phyloP scores from a whole-genome alignment of 257 asterid genomes.

The Solanum neorickii region DNA sequence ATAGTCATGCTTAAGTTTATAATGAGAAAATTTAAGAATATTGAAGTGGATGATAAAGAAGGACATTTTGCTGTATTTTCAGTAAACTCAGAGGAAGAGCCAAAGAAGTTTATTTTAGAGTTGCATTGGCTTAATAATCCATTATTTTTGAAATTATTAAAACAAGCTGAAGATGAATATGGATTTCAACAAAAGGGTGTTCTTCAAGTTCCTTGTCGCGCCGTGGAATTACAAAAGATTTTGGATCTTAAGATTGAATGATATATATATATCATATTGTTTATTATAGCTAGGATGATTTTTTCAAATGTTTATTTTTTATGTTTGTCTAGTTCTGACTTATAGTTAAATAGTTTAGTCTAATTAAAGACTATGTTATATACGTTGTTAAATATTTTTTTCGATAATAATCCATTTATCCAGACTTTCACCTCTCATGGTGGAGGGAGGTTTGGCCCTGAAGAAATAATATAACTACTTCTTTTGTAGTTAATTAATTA shows the following conservation, averaged over 20 bases:
- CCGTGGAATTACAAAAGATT: constrained; percentile 14
- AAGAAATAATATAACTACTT: neutral
- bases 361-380: neutral
- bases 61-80: neutral
- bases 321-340: neutral
- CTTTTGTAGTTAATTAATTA: neutral
- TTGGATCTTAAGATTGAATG: neutral
- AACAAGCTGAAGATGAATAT: constrained; percentile 23
- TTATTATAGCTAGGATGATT: neutral
- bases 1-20: constrained; percentile 1
- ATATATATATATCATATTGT: neutral
- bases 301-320: neutral
- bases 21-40: neutral
- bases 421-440: neutral
- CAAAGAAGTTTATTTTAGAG: constrained; percentile 16
- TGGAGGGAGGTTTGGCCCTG: neutral
- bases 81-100: neutral
- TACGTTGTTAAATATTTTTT: too few species aligned
- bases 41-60: neutral
- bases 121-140: constrained; percentile 12
- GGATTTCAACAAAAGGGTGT: constrained; percentile 15
- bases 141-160: constrained; percentile 11
- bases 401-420: too few species aligned
- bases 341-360: neutral
- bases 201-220: constrained; percentile 19